Base-by-base conservation (phyloP, 768 basidiomycete species). In the Gloeostereum incarnatum region DNA sequence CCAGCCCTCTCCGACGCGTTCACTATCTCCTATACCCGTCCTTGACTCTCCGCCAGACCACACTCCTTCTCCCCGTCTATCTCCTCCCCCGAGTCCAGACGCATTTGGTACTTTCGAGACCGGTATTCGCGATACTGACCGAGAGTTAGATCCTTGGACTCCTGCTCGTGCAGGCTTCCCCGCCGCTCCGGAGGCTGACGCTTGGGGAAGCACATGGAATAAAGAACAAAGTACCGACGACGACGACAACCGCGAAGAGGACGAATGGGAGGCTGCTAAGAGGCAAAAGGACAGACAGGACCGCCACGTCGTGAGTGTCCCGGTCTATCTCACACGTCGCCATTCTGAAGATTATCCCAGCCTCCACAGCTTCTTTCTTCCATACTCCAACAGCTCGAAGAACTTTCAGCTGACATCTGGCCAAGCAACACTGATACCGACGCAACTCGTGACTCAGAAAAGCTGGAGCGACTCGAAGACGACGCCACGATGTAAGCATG, bases 261-360 rank as follows among this genome's bases (percentile, higher is more conserved):
- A 54, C 5, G 79, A 81, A 55, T 85, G 84, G 83, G 81, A 81
- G 45, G 48, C 55, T 7, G 80, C 81, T 9, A 70, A 62, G 43
- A 64, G 60, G 47, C 59, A 70, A 43, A 80, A 82, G 47, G 71
- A 71, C 45, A 68, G 65, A 42, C 65, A 73, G 49, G 74, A 85
- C 51, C 66, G 66, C 31, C 65, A 71, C 51, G 75, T 85, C 52
- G 85, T 86, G 59, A 59, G 83, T 65, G 26, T 23, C 14, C 6
- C 11, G 22, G 25, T 31, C 26, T 45, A 23, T 50, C 36, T 26
- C 37, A 41, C 39, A 27, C 42, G 17, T 21, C 39, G 43, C 48
- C 36, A 31, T 42, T 43, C 31, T 31, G 40, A 51, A 38, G 49
- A 40, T 24, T 45, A 38, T 49, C 35, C 37, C 45, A 88, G 85